These are phyloP conservation scores for Vicia sativa DNA, from an alignment of 306 rosid genomes.

Conservation along the genomic window DNA sequence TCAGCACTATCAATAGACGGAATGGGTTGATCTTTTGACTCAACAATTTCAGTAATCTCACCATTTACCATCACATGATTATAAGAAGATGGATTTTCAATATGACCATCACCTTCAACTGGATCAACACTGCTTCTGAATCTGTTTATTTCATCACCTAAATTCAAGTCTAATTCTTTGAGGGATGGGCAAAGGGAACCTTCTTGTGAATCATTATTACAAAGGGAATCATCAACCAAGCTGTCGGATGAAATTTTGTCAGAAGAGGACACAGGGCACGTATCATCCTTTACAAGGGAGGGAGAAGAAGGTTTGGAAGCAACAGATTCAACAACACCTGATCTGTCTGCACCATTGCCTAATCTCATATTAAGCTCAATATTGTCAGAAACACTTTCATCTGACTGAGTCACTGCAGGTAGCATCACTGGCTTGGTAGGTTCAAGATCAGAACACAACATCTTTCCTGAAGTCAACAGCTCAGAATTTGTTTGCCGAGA, in stretches of 20 bases:
- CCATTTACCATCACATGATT: constrained; percentile 42
- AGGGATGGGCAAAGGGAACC: constrained; percentile 40
- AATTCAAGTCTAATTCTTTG: constrained; percentile 43
- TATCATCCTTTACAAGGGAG: constrained; percentile 42
- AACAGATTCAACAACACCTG: constrained; percentile 40
- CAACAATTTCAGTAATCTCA: constrained; percentile 36
- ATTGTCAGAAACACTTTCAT: constrained; percentile 45
- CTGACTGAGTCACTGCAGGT: constrained; percentile 43
- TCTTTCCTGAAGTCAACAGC: constrained; percentile 43
- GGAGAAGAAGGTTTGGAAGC: constrained; percentile 41
- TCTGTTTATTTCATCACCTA: constrained; percentile 49
- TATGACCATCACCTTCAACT: constrained; percentile 46
- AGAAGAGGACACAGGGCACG: constrained; percentile 39
- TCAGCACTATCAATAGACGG: constrained; percentile 35
- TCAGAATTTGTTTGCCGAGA: constrained; percentile 41
- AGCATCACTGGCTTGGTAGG: constrained; percentile 40
- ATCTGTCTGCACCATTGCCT: constrained; percentile 44
- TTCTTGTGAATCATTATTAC: constrained; percentile 48
- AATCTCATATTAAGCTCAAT: constrained; percentile 41
- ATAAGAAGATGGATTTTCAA: constrained; percentile 45
- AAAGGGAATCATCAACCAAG: constrained; percentile 42
- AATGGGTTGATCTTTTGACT: constrained; percentile 42
- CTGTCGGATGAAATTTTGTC: constrained; percentile 43
- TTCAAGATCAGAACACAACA: constrained; percentile 45
- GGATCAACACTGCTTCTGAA: constrained; percentile 42